Base-by-base conservation (phyloP, 805 yeast genomes). In the Pichia rugopelliculosa region DNA sequence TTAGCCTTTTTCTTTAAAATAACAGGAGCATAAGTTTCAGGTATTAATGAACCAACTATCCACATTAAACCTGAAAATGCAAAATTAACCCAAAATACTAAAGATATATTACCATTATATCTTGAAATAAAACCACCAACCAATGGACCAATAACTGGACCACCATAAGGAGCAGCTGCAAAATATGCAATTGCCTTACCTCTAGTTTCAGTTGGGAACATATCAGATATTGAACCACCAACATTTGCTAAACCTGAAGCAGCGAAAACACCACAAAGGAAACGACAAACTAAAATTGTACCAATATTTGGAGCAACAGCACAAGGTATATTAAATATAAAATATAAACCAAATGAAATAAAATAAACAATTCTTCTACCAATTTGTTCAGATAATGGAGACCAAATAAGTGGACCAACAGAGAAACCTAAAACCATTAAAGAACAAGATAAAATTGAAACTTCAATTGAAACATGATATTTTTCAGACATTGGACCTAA, bases 1-100 rank as follows among this genome's bases (percentile, higher is more conserved):
- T 65, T 67, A 21, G 96, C 95, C 62, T 82, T 77, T 44, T 61
- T 73, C 58, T 80, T 82, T 51, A 86, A 69, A 46, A 88, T 80
- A 9, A 81, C 87, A 9, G 96, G 96, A 4, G 93, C 86, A 65
- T 82, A 86, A 18, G 97, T 89, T 68, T 89, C 97, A n/a, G 96
- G 97, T 26, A 89, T 76, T 17, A 73, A 56, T 13, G 79, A 62
- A 39, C 81, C 73, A 20, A 75, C 53, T 27, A 88, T 70, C 85
- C 90, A 84, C 81, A 84, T 81, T 4, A 77, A 76, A 53, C 96
- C 96, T 2, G 93, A 86, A 67, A 89, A 87, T 4, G 90, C 95
- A 87, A 89, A 78, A 62, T 88, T 89, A 47, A 87, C 90, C 96
- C 96, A 89, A 53, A 85, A 78, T 60, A 89, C 76, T 36, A 87